These are phyloP conservation scores for Colletotrichum sp. DNA, from an alignment of 2,329 filamentous ascomycete genomes.

Conservation along the genomic window DNA sequence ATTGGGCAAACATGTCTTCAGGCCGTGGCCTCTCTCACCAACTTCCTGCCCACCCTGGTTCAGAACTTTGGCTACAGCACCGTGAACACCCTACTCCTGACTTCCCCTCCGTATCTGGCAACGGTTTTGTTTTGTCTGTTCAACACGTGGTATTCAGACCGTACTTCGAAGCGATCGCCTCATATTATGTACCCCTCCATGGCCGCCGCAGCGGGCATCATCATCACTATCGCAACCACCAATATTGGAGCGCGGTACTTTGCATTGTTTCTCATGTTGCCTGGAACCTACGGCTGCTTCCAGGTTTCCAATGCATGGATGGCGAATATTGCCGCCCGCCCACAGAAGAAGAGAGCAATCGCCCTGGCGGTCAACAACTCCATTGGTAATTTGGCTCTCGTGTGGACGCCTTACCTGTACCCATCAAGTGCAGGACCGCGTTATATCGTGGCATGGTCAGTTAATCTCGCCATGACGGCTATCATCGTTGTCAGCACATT, in stretches of 20 bases:
- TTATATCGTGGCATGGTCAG: slow-evolving; percentile 26
- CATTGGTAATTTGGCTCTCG: slow-evolving; percentile 28
- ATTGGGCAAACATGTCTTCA: background rate
- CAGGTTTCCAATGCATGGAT: slow-evolving; percentile 31
- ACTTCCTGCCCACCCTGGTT: background rate
- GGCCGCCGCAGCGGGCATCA: background rate
- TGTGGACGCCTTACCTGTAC: slow-evolving; percentile 30
- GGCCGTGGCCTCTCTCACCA: background rate
- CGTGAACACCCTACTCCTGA: background rate
- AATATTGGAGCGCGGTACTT: slow-evolving; percentile 23
- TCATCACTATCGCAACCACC: background rate
- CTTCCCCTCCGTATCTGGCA: background rate
- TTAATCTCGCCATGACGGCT: slow-evolving; percentile 21
- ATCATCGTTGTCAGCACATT: slow-evolving; percentile 27
- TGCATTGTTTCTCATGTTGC: slow-evolving; percentile 25
- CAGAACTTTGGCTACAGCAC: background rate
- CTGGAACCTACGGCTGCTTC: slow-evolving; percentile 27
- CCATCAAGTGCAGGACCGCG: slow-evolving; percentile 24
- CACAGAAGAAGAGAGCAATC: slow-evolving; percentile 29
- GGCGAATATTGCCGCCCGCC: slow-evolving; percentile 30
- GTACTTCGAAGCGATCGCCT: background rate
- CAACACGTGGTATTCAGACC: background rate
- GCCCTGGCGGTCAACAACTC: slow-evolving; percentile 29
- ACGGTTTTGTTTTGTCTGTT: background rate
- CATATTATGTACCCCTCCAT: background rate